These are phyloP conservation scores for Metarhizium rileyi DNA, from an alignment of 2,329 filamentous ascomycete species.

Conservation along the genomic window DNA sequence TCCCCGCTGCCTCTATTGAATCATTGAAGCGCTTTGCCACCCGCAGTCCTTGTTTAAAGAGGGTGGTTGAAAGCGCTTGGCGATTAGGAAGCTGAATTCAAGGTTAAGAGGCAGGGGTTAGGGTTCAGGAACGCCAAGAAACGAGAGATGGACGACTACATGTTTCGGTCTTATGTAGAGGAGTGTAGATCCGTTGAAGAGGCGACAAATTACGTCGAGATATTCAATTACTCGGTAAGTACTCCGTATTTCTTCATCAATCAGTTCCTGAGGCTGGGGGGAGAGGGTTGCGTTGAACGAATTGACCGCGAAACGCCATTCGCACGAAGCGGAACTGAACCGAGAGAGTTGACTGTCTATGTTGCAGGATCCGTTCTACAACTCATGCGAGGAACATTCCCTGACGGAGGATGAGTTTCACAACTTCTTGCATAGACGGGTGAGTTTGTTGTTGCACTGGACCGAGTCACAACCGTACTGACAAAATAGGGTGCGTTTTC, in stretches of 20 bases:
- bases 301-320: too few relatives aligned
- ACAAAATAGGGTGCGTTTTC: slow-evolving; percentile 41
- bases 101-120: not conserved
- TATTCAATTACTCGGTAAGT: slow-evolving; percentile 47
- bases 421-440: slow-evolving; percentile 43
- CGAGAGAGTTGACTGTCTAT: not conserved
- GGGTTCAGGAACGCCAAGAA: not conserved
- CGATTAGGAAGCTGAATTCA: not conserved
- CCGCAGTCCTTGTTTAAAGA: not conserved
- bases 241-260: too few relatives aligned
- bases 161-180: slow-evolving; percentile 40
- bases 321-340: too few relatives aligned
- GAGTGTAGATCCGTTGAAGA: slow-evolving; percentile 40
- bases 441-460: slow-evolving; percentile 23
- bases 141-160: slow-evolving; percentile 45
- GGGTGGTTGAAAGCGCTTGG: not conserved
- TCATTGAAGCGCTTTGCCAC: too few relatives aligned
- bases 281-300: too few relatives aligned
- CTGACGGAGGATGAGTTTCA: slow-evolving; percentile 46
- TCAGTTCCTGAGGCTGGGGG: too few relatives aligned
- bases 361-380: slow-evolving; percentile 37
- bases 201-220: slow-evolving; percentile 45
- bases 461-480: not conserved
- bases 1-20: not conserved
- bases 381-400: slow-evolving; percentile 40